These are phyloP conservation scores for Aspergillus pseudoviridinutans DNA, from an alignment of 2,329 filamentous ascomycete species.

Conservation along the genomic window DNA sequence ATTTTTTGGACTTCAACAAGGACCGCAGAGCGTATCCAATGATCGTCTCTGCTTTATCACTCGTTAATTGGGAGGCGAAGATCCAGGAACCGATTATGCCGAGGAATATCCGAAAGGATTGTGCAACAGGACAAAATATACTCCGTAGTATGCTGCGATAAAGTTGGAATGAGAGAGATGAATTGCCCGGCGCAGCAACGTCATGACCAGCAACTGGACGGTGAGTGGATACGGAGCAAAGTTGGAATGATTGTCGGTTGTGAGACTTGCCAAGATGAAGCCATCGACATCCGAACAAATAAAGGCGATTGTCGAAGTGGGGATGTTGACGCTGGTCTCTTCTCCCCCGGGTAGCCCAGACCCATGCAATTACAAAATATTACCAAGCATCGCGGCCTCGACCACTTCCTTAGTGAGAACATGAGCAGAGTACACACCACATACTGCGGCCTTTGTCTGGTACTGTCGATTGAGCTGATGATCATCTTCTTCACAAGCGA, in stretches of 20 bases:
- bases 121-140: neutral
- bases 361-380: constrained; percentile 5
- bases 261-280: neutral
- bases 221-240: neutral
- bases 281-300: neutral
- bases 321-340: neutral
- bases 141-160: neutral
- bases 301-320: neutral
- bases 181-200: neutral
- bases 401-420: neutral
- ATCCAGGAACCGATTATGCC: neutral
- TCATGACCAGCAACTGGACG: neutral
- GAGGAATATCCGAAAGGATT: neutral
- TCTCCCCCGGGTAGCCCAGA: neutral
- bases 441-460: too few relatives aligned
- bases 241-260: neutral
- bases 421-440: neutral
- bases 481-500: neutral
- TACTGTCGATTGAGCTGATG: neutral
- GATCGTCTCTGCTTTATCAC: neutral
- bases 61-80: too few relatives aligned
- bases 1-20: neutral
- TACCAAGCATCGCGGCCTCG: constrained; percentile 8
- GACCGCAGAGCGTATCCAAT: neutral
- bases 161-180: neutral